Evolutionary conservation across 306 rosid species (phyloP).

Genomic region (Citrullus colocynthis): DNA sequence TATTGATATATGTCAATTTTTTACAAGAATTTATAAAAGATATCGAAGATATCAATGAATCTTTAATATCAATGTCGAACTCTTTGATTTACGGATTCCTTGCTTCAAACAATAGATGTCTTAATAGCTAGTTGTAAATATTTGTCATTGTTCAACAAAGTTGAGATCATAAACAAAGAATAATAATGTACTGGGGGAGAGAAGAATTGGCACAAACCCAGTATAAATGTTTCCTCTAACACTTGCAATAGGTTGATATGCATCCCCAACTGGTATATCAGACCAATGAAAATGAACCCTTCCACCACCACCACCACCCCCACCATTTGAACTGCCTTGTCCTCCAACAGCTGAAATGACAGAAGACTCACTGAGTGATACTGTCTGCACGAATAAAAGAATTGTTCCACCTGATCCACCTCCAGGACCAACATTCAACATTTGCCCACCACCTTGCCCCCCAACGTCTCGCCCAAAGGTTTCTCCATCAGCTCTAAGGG

Average conservation of each 20-base stretch:
- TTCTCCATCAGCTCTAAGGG: constrained; percentile 85
- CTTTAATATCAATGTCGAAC: no score
- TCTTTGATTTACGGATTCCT: no score
- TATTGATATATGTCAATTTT: no score
- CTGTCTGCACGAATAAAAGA: constrained; percentile 55
- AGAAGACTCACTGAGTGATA: constrained; percentile 58
- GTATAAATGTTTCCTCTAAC: constrained; percentile 60
- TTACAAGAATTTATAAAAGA: no score
- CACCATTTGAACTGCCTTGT: constrained; percentile 68
- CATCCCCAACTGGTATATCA: constrained; percentile 72
- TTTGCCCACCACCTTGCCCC: constrained; percentile 21
- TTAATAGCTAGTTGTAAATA: not conserved
- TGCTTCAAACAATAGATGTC: no score
- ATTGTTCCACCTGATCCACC: constrained; percentile 99
- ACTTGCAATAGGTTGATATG: constrained; percentile 65
- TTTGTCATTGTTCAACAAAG: not conserved
- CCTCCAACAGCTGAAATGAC: constrained; percentile 71
- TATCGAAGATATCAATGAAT: no score
- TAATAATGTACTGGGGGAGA: not conserved
- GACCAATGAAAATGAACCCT: constrained; percentile 98
- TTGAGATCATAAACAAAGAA: constrained; percentile 3
- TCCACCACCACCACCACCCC: constrained; percentile 98
- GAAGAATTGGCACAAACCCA: constrained; percentile 28
- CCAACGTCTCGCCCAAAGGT: constrained; percentile 51
- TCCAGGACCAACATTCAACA: constrained; percentile 71